A percentile compares a stretch with the other conserved stretches of the same genome.
phyloP scores from a whole-genome alignment of 2,329 filamentous ascomycete genomes.

The Chaetothyriales sp. region DNA sequence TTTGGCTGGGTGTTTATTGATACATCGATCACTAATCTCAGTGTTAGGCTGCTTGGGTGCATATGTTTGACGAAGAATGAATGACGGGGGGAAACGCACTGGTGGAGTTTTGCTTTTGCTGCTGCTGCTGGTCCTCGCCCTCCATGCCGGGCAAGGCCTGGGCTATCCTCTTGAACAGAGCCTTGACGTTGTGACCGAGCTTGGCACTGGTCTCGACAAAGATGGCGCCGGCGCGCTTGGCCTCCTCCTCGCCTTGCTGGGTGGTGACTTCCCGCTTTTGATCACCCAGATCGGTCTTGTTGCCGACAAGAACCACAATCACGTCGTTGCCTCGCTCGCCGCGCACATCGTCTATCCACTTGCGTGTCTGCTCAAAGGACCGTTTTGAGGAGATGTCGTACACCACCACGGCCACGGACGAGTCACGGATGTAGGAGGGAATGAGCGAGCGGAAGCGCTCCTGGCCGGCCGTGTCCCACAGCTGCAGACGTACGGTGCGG shows the following conservation, averaged over 20 bases:
- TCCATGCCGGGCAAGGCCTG: slow-evolving; percentile 97
- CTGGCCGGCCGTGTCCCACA: slow-evolving; percentile 97
- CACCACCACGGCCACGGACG: slow-evolving; percentile 91
- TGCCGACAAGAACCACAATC: slow-evolving; percentile 94
- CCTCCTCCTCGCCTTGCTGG: slow-evolving; percentile 91
- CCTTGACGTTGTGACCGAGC: slow-evolving; percentile 95
- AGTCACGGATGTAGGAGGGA: slow-evolving; percentile 96
- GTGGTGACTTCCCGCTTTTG: slow-evolving; percentile 86
- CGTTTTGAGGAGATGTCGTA: slow-evolving; percentile 97
- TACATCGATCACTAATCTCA: background rate
- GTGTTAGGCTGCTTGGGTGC: background rate
- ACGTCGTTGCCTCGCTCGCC: slow-evolving; percentile 96
- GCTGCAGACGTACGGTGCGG: slow-evolving; percentile 86
- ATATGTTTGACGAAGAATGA: too few relatives aligned
- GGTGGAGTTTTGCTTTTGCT: slow-evolving; percentile 16
- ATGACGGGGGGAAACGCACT: slow-evolving; percentile 7
- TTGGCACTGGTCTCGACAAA: slow-evolving; percentile 99
- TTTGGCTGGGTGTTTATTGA: background rate
- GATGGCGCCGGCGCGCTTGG: slow-evolving; percentile 95
- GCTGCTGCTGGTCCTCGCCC: slow-evolving; percentile 50
- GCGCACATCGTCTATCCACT: slow-evolving; percentile 98
- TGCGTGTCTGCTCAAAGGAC: slow-evolving; percentile 95
- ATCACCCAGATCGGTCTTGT: slow-evolving; percentile 98
- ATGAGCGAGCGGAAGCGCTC: slow-evolving; percentile 95
- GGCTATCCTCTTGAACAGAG: slow-evolving; percentile 91